Base-by-base conservation (phyloP, 192 early-diverging fungal species). In the Anaeromyces robustus region DNA sequence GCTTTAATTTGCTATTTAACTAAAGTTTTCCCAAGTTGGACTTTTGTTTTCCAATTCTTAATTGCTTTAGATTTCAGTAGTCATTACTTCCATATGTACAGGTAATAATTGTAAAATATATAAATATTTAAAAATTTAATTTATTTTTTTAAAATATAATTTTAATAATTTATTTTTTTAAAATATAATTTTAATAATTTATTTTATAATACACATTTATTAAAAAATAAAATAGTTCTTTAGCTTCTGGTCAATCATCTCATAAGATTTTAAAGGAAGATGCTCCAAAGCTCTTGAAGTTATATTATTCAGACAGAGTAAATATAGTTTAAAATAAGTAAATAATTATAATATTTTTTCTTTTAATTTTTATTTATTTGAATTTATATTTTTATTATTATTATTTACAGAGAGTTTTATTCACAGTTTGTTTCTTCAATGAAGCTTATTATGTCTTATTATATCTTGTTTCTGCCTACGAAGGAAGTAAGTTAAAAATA, bases 11-110 rank as follows among this genome's bases (percentile, higher is more conserved):
- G 94, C 81, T 96, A 92, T 83, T 89, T 99, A 68, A 87, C 95
- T 9, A 59, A 88, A 32, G 80, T 85, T 13, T 94, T 95, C 82
- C 88, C 93, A 0, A 29, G 29, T 2, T 91, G 92, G 80, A 88
- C 94, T 29, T 82, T 97, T n/a, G 29, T 94, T 13, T 97, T 97
- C 83, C 96, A 97, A 88, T 85, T 94, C 77, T 88, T 99, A 77
- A 95, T 96, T 80, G 90, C 95, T 4, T 89, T 99, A 77, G 98
- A 99, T 82, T 90, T 99, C 37, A 94, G 93, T 81, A 94, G 94
- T 82, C 98, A 99, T 84, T 99, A 99, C 83, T 94, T 98, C 91
- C 98, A 99, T 78, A 99, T 99, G 96, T 96, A 97, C 86, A 90
- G 93, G 92, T 93, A 86, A n/a, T n/a, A n/a, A n/a, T n/a, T n/a